Base-by-base conservation (phyloP, 2,329 filamentous ascomycete genomes). In the Claviceps quebecensis region DNA sequence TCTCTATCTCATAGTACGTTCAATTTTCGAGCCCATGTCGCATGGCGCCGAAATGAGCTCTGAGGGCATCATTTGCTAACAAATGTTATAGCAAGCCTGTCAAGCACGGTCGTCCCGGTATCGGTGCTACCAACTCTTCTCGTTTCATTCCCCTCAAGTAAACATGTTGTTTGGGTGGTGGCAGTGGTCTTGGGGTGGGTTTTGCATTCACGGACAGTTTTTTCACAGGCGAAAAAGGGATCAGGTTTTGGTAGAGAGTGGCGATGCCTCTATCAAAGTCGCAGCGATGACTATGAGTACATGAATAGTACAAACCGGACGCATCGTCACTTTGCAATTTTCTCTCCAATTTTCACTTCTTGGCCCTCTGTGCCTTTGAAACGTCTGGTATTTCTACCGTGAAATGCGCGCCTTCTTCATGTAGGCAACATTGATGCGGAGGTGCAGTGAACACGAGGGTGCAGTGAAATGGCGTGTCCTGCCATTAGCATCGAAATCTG, bases 111-210 rank as follows among this genome's bases (percentile, higher is more conserved):
- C 82, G 93, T 76, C 93, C 93, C 70, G 93, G 93, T 97, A 98
- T 98, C 70, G 93, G 93, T 94, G 93, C 93, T 69, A 98, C 93
- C 66, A 90, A 98, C 87, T 97, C 91, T 80, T 98, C 93, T 75
- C 89, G 93, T 84, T 98, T 98, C 86, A 98, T 98, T 81, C 93
- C 93, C 75, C 86, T 98, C 75, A 98, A 98, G 83, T 97, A 96
- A 83, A 77, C 93, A 80, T 76, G 68, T 65, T 68, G 67, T 54
- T 52, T 43, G 47, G 52, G 50, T 54, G 51, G 45, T 22, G 37
- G 43, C 66, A 67, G 69, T 69, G 67, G 68, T 66, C 56, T 43
- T 43, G 40, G 40, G 69, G 72, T 70, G 71, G 70, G 74, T 72
- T 69, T 70, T 75, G 73, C 73, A 77, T 77, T 76, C 72, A 76